A percentile compares a stretch with the other conserved stretches of the same genome.
Evolutionary conservation across 2,329 filamentous ascomycete genomes (phyloP).

Genomic region (Sporothrix pallida): DNA sequence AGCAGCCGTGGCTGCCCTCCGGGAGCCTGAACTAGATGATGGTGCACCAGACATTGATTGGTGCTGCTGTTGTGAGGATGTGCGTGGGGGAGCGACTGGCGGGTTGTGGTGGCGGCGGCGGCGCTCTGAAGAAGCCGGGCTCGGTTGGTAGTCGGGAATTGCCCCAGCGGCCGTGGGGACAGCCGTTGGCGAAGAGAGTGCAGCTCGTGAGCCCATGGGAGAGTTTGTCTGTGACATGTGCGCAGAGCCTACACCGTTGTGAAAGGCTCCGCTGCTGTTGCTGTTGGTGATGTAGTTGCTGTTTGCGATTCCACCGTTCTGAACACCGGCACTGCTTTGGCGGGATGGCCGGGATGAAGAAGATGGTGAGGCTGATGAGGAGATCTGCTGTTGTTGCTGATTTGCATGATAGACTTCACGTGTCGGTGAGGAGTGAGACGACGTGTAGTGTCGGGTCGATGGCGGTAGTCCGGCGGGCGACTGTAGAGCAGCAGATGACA

Average conservation of each 20-base stretch:
- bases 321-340: conserved; percentile 58
- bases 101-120: conserved; percentile 65
- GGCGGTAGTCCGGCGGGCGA: conserved; percentile 56
- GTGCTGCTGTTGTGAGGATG: conserved; percentile 63
- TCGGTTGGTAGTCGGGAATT: conserved; percentile 46
- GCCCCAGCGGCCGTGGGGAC: conserved; percentile 44
- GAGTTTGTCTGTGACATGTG: conserved; percentile 46
- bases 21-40: conserved; percentile 46
- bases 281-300: conserved; percentile 43
- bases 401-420: conserved; percentile 64
- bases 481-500: conserved; percentile 70
- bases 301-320: conserved; percentile 44
- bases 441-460: conserved; percentile 58
- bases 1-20: conserved; percentile 43
- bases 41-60: conserved; percentile 16
- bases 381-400: conserved; percentile 48
- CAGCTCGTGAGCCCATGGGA: conserved; percentile 56
- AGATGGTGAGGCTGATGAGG: conserved; percentile 53
- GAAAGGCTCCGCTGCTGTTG: conserved; percentile 52
- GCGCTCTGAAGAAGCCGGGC: conserved; percentile 54
- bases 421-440: conserved; percentile 58
- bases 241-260: conserved; percentile 36
- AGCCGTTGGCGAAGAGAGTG: conserved; percentile 52
- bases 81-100: conserved; percentile 78
- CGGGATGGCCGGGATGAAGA: conserved; percentile 61